Evolutionary conservation across 192 early-diverging fungal genomes (phyloP).

Genomic region (Cladochytrium replicatum): DNA sequence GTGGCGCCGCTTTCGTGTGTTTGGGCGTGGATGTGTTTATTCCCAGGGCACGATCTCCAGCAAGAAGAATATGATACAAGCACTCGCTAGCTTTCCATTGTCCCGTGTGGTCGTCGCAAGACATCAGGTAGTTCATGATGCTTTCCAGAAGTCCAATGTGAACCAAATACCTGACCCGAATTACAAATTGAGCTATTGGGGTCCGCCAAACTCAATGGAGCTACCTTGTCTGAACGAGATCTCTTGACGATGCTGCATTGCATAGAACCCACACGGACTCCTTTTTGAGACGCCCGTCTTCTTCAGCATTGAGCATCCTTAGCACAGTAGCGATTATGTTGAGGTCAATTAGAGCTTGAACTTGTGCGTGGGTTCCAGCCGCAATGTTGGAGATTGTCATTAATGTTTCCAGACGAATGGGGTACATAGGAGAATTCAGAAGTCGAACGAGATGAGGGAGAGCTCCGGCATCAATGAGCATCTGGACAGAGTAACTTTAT

Average conservation of each 20-base stretch:
- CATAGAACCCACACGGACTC: conserved; percentile 15
- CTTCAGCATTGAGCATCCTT: not conserved
- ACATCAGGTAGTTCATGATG: not conserved
- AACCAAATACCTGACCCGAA: not conserved
- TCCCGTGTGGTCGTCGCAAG: no score
- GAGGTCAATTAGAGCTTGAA: conserved; percentile 6
- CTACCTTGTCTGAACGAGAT: conserved; percentile 6
- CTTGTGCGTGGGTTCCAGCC: conserved; percentile 18
- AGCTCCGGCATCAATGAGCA: conserved; percentile 66
- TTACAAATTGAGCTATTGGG: not conserved
- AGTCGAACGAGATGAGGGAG: conserved; percentile 73
- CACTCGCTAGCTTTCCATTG: no score
- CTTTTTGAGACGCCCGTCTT: conserved; percentile 9
- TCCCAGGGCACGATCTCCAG: no score
- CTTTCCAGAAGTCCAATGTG: not conserved
- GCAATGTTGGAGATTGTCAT: conserved; percentile 20
- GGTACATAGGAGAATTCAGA: conserved; percentile 63
- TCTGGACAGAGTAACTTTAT: conserved; percentile 3
- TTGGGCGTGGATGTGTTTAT: no score
- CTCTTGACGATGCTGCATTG: conserved; percentile 20
- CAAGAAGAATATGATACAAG: no score
- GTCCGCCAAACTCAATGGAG: not conserved
- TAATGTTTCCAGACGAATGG: conserved; percentile 43
- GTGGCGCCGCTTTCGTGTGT: no score
- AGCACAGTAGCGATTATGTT: conserved; percentile 8